These are phyloP conservation scores for Neopestalotiopsis sp. DNA, from an alignment of 2,329 filamentous ascomycete species.

Conservation along the genomic window DNA sequence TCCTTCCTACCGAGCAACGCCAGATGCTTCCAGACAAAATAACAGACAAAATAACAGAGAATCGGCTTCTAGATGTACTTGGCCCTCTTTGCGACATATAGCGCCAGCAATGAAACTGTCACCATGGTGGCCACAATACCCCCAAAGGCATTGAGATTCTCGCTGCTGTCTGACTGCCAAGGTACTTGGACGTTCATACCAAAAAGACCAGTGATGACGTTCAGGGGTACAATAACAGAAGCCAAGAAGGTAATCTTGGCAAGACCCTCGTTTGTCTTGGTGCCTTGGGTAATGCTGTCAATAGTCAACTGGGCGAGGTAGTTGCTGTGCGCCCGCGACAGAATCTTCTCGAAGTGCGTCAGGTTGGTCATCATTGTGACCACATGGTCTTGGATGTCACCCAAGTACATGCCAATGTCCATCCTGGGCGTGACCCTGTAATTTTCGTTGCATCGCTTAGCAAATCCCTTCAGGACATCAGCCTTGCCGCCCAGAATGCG, in stretches of 20 bases:
- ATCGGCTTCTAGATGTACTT: conserved; percentile 47
- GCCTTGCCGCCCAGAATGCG: conserved; percentile 94
- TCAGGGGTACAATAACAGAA: conserved; percentile 94
- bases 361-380: conserved; percentile 99
- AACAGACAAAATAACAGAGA: neutral
- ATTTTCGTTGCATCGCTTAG: conserved; percentile 97
- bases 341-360: conserved; percentile 95
- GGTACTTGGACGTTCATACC: conserved; percentile 87
- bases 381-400: conserved; percentile 98
- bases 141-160: conserved; percentile 61
- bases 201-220: conserved; percentile 85
- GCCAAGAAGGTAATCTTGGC: conserved; percentile 95
- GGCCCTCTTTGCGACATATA: conserved; percentile 49
- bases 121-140: conserved; percentile 63
- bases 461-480: conserved; percentile 97
- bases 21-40: neutral
- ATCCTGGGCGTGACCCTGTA: conserved; percentile 94
- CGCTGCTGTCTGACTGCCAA: conserved; percentile 47
- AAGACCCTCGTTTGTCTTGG: conserved; percentile 84
- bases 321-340: conserved; percentile 91
- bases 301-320: conserved; percentile 95
- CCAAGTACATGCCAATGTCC: conserved; percentile 95
- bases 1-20: neutral
- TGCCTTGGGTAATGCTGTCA: conserved; percentile 87
- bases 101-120: conserved; percentile 54